A percentile compares a stretch with the other conserved stretches of the same genome.
Conservation (phyloP, 2,329 filamentous ascomycete species). For the Claviceps sp. region DNA sequence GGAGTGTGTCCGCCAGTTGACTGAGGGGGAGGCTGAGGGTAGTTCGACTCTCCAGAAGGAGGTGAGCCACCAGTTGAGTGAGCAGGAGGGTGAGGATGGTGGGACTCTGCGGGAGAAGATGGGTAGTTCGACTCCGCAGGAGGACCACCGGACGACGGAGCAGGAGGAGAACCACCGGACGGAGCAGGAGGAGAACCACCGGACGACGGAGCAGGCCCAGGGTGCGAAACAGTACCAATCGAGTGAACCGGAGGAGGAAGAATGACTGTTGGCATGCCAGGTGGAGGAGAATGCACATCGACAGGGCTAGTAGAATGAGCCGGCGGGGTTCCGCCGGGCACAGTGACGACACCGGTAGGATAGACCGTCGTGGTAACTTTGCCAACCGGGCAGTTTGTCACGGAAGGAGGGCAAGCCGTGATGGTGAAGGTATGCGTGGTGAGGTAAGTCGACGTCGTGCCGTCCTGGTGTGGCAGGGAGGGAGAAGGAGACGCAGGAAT, state of each 20-base stretch:
- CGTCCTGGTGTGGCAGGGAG: not conserved
- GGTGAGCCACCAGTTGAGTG: not conserved
- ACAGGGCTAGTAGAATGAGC: too few relatives aligned
- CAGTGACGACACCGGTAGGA: slow-evolving; percentile 19
- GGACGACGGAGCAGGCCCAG: not conserved
- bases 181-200: too few relatives aligned
- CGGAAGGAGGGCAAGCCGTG: slow-evolving; percentile 17
- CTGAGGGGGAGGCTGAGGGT: not conserved
- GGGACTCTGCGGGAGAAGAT: not conserved
- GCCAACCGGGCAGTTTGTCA: slow-evolving; percentile 19
- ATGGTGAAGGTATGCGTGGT: slow-evolving; percentile 21
- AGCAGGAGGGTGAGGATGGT: not conserved
- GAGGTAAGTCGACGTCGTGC: slow-evolving; percentile 12
- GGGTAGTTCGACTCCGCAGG: not conserved
- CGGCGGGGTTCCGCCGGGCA: slow-evolving; percentile 1
- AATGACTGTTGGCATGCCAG: not conserved
- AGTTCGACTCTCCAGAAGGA: not conserved
- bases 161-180: too few relatives aligned
- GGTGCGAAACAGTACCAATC: slow-evolving; percentile 1
- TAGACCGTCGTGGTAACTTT: slow-evolving; percentile 16
- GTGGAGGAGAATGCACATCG: not conserved
- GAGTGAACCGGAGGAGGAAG: slow-evolving; percentile 1
- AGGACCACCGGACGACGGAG: not conserved
- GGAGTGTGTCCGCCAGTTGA: not conserved
- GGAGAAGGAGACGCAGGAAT: not conserved